Conservation (phyloP, 2,329 filamentous ascomycete genomes). For the Fusarium equiseti region DNA sequence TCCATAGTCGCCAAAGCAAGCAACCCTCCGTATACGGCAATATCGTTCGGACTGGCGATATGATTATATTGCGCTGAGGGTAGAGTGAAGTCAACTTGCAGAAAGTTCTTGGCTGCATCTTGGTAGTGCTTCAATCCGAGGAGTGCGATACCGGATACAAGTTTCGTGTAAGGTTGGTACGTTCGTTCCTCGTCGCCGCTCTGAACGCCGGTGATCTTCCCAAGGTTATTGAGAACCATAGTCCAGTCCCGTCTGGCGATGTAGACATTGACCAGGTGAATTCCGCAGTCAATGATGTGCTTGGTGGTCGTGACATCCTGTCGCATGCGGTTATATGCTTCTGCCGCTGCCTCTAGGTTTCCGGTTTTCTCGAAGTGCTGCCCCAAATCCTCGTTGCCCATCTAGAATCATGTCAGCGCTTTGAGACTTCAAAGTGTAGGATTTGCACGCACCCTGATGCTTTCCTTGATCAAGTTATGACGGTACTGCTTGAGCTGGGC, state of each 20-base stretch:
- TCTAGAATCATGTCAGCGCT: slow-evolving; percentile 64
- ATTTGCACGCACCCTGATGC: slow-evolving; percentile 75
- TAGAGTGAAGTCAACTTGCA: slow-evolving; percentile 68
- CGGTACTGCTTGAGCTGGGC: slow-evolving; percentile 91
- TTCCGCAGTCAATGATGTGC: slow-evolving; percentile 85
- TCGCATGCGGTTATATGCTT: slow-evolving; percentile 87
- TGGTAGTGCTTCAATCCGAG: slow-evolving; percentile 61
- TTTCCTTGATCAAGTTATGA: slow-evolving; percentile 97
- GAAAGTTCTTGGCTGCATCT: slow-evolving; percentile 79
- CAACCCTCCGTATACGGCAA: slow-evolving; percentile 92
- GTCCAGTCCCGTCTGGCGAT: slow-evolving; percentile 84
- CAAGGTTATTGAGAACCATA: slow-evolving; percentile 69
- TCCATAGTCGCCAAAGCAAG: slow-evolving; percentile 92
- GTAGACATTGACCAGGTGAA: slow-evolving; percentile 80
- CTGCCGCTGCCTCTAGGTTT: slow-evolving; percentile 77
- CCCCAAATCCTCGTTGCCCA: slow-evolving; percentile 94
- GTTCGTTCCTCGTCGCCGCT: slow-evolving; percentile 60
- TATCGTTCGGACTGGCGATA: slow-evolving; percentile 84
- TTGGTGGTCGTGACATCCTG: slow-evolving; percentile 87
- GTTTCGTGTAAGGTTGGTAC: slow-evolving; percentile 63
- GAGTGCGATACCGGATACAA: slow-evolving; percentile 64
- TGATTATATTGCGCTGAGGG: slow-evolving; percentile 72
- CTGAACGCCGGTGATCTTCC: slow-evolving; percentile 71
- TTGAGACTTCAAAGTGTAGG: background rate
- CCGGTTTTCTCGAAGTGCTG: slow-evolving; percentile 85